phyloP scores from a whole-genome alignment of 148 eudicot genomes.

The Spergularia marina region DNA sequence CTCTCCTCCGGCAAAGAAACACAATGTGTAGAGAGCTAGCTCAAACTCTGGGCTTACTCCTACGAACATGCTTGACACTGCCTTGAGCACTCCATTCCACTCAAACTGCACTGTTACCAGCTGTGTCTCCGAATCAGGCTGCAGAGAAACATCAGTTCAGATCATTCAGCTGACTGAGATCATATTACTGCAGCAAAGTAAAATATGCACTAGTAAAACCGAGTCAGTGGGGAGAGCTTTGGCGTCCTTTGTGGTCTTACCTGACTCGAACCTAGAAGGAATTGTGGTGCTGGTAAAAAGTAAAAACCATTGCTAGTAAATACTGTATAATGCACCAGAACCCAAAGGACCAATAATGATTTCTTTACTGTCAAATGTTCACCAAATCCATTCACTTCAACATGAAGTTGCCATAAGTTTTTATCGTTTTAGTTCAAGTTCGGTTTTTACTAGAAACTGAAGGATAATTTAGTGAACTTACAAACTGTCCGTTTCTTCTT shows the following conservation, averaged over 20 bases:
- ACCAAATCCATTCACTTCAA: background rate
- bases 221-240: no score
- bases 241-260: no score
- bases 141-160: slow-evolving; percentile 28
- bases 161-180: background rate
- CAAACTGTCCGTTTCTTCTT: slow-evolving; percentile 69
- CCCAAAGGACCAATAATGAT: no score
- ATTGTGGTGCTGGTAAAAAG: no score
- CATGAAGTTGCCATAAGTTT: background rate
- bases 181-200: no score
- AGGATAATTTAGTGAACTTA: slow-evolving; percentile 35
- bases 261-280: no score
- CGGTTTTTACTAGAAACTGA: background rate
- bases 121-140: slow-evolving; percentile 94
- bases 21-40: slow-evolving; percentile 83
- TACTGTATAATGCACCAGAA: no score
- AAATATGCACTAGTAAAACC: no score
- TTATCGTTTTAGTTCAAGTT: background rate
- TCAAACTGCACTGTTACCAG: slow-evolving; percentile 84
- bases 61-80: slow-evolving; percentile 73
- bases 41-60: slow-evolving; percentile 99
- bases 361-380: no score
- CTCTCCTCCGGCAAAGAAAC: slow-evolving; percentile 76
- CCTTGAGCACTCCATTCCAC: slow-evolving; percentile 90
- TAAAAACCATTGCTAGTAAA: no score